These are phyloP conservation scores for Colletotrichum falcatum DNA, from an alignment of 2,329 filamentous ascomycete species.

Conservation along the genomic window DNA sequence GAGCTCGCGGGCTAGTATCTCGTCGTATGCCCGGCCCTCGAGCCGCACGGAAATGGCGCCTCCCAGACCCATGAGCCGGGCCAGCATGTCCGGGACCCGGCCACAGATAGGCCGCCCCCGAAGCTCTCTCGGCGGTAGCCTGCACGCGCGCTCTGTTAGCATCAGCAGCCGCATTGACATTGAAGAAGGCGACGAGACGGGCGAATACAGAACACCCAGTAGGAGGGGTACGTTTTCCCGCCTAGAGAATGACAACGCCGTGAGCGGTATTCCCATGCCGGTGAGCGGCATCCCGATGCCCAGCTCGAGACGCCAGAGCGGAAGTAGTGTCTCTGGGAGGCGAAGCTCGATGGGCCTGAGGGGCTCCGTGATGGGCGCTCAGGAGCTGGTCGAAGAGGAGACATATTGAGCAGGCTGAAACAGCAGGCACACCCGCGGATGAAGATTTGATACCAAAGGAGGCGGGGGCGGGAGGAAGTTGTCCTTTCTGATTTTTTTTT, in stretches of 20 bases:
- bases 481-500: constrained; percentile 51
- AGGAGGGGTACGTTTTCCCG: constrained; percentile 66
- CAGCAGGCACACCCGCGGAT: background rate
- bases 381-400: constrained; percentile 65
- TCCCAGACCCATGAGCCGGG: constrained; percentile 73
- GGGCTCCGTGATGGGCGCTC: constrained; percentile 45
- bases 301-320: constrained; percentile 57
- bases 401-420: constrained; percentile 57
- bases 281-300: constrained; percentile 62
- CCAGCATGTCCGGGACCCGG: constrained; percentile 69
- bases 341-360: constrained; percentile 53
- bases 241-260: constrained; percentile 56
- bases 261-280: constrained; percentile 56
- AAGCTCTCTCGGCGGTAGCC: constrained; percentile 67
- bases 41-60: constrained; percentile 67
- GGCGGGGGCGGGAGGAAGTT: constrained; percentile 48
- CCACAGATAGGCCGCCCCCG: constrained; percentile 77
- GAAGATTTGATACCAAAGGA: constrained; percentile 41
- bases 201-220: constrained; percentile 63
- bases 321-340: constrained; percentile 43
- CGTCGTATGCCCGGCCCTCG: constrained; percentile 65
- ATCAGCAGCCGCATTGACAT: constrained; percentile 65
- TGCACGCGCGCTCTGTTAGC: constrained; percentile 69
- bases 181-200: constrained; percentile 57
- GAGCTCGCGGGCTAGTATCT: constrained; percentile 77